Evolutionary conservation across 2,329 filamentous ascomycete species (phyloP), one percentile per base, ranked within the genome.

Genomic region (Hymenoscyphus fructigenus): DNA sequence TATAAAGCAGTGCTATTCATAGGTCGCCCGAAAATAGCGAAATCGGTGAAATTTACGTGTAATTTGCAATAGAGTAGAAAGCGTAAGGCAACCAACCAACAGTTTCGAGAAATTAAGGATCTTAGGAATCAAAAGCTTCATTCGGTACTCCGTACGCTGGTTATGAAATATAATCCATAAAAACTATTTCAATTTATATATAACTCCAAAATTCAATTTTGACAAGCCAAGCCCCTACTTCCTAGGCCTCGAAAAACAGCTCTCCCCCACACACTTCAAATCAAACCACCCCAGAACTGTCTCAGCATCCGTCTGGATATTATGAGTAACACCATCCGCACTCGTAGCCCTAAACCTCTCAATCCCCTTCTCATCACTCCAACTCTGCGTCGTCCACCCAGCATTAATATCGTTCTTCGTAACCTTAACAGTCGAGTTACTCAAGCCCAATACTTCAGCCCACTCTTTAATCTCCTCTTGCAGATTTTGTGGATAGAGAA

Each of bases 401-500:
- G 36, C n/a, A 7, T 71, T 65, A 5, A 75, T 74, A 32, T 69
- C 70, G 62, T 75, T 67, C 7, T 17, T n/a, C 32, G 3, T 20
- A 6, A 57, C 26, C n/a, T 5, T 56, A 9, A 32, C 44, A 44
- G n/a, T 29, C 28, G 14, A 29, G 10, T 38, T 32, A 12, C 5
- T 23, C 15, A 63, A 15, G 1, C 59, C 63, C 59, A 83, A 76
- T 14, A 85, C 81, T 60, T 79, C 76, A 17, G 76, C 77, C 79
- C 79, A 81, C 66, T 81, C 76, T 75, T 81, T 80, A 61, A 81
- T 67, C 10, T 76, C 76, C 72, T 81, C 79, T 64, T 75, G 71
- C 71, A 77, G 78, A 71, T 79, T 78, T 50, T 76, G 72, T 36
- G 74, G 76, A 56, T 71, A 71, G 32, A 80, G 74, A 5, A 73